Evolutionary conservation across 164 flowering plant genomes (phyloP).

Genomic region (Chimonanthus salicifolius): DNA sequence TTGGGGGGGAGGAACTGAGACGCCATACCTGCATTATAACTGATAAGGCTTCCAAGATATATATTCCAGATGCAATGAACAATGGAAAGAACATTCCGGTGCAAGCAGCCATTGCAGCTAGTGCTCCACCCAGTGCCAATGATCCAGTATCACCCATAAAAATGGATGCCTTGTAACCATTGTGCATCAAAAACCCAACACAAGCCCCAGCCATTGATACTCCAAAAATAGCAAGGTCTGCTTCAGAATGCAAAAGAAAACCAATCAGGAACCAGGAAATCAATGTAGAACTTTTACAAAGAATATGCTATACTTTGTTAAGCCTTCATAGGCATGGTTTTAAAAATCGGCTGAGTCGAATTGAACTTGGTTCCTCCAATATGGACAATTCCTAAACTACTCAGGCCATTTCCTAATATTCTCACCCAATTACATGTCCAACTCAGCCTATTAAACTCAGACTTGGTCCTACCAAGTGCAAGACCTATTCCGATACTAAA

Average conservation of each 20-base stretch:
- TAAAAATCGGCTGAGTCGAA: too few relatives aligned
- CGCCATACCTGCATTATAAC: constrained; percentile 61
- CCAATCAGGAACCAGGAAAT: neutral
- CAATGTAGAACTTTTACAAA: neutral
- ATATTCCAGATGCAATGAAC: constrained; percentile 71
- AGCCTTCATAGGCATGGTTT: too few relatives aligned
- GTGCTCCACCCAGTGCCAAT: constrained; percentile 81
- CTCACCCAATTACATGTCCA: too few relatives aligned
- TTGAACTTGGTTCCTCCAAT: too few relatives aligned
- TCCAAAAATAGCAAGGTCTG: constrained; percentile 85
- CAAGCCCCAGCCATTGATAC: constrained; percentile 98
- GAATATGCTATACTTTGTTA: too few relatives aligned
- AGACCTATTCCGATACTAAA: too few relatives aligned
- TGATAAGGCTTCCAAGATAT: constrained; percentile 61
- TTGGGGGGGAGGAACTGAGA: neutral
- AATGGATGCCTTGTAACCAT: constrained; percentile 82
- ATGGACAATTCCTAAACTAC: too few relatives aligned
- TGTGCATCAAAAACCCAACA: constrained; percentile 84
- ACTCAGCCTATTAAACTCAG: too few relatives aligned
- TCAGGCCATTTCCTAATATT: too few relatives aligned
- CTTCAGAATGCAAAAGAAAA: constrained; percentile 1
- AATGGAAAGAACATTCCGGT: constrained; percentile 95
- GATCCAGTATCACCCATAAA: constrained; percentile 93
- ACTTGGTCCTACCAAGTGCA: too few relatives aligned
- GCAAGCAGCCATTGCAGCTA: constrained; percentile 95